Evolutionary conservation across 768 basidiomycete genomes (phyloP), one percentile per base, ranked within the genome.

Genomic region (Mycena rosella): DNA sequence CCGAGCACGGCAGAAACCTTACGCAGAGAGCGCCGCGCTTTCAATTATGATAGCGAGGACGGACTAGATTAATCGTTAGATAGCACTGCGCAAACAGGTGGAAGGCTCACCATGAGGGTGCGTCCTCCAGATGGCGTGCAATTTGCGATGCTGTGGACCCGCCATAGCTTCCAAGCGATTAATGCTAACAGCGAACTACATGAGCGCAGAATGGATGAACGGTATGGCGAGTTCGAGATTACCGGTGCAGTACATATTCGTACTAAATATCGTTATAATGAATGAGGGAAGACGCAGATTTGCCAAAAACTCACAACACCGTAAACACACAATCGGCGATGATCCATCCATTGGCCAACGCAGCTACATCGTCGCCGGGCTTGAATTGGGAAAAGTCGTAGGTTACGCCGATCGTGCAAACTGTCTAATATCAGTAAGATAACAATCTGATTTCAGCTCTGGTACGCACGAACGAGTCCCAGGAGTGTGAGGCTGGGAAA

Each of bases 241-340:
- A 66, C 65, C 53, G 42, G 65, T 67, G 15, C 65, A 67, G 36
- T 67, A 67, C 1, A 67, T 32, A 30, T 61, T 67, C 10, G 65
- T 61, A 26, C 53, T 56, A n/a, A 5, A 18, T 40, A 15, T 40
- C 38, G 38, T 15, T 3, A 40, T 8, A 13, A 40, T 18, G 17
- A 15, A 15, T 3, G 14, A 40, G 38, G 32, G 32, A 40, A 40
- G 38, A 18, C 10, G n/a, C n/a, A n/a, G n/a, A n/a, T n/a, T n/a
- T 18, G 38, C 11, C 2, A 2, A 9, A 10, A 2, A 56, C 65
- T 36, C 17, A 67, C 65, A 32, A 56, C 8, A 61, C 20, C 30
- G 65, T 67, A n/a, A 48, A 61, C 7, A 10, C 45, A 15, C 26
- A 56, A 15, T 61, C 65, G 0, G 45, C 47, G 13, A 61, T 44